Conservation (phyloP, 108 stramenopile species). For the Fragilaria crotonensis region DNA sequence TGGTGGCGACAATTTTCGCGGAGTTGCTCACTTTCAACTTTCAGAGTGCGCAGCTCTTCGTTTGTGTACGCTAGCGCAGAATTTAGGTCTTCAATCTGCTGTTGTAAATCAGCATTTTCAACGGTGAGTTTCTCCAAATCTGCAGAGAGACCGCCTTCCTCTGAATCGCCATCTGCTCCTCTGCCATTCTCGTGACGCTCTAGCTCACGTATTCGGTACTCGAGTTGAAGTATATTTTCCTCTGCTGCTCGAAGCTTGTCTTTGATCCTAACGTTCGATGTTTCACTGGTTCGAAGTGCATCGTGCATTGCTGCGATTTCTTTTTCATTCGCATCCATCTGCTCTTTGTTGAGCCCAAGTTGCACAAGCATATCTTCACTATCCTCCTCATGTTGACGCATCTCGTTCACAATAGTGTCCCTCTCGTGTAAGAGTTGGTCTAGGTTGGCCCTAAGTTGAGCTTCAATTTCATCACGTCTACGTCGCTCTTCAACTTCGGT, state of each 20-base stretch:
- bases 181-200: background rate
- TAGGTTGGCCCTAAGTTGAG: background rate
- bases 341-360: constrained; percentile 63
- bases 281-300: background rate
- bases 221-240: background rate
- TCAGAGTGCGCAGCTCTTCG: background rate
- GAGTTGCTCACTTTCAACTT: background rate
- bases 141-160: background rate
- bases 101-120: background rate
- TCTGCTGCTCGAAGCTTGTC: constrained; percentile 1
- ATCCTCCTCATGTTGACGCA: constrained; percentile 46
- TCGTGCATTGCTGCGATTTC: constrained; percentile 5
- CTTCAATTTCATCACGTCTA: background rate
- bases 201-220: background rate
- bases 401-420: constrained; percentile 22
- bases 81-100: background rate
- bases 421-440: constrained; percentile 8
- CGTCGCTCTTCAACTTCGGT: background rate
- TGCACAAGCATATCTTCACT: constrained; percentile 79
- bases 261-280: background rate
- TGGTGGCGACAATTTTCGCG: too few relatives aligned
- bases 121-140: background rate
- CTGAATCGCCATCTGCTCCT: background rate
- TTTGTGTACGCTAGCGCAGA: background rate
- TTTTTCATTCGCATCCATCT: constrained; percentile 42